A percentile compares a stretch with the other conserved stretches of the same genome.
Evolutionary conservation across 2,329 filamentous ascomycete genomes (phyloP).

Genomic region (Fusarium sp.): DNA sequence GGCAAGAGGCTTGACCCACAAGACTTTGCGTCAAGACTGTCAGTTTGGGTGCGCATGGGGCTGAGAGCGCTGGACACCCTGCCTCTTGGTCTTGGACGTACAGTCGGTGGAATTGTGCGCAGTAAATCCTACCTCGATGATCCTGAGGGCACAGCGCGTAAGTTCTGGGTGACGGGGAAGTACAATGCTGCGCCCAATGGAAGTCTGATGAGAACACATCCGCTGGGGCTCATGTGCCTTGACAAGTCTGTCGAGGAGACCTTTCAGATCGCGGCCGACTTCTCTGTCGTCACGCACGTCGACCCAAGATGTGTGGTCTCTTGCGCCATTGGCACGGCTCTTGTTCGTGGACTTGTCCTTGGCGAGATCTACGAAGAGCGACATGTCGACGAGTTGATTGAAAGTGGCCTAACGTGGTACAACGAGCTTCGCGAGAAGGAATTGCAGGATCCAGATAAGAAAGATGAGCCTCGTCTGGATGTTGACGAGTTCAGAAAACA

Average conservation of each 20-base stretch:
- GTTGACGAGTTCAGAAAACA: constrained; percentile 56
- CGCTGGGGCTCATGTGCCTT: constrained; percentile 61
- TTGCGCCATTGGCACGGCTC: constrained; percentile 59
- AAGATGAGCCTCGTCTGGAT: constrained; percentile 52
- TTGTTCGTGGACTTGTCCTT: constrained; percentile 59
- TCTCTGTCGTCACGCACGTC: constrained; percentile 61
- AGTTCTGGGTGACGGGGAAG: constrained; percentile 55
- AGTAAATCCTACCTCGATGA: constrained; percentile 53
- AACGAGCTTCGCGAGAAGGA: constrained; percentile 32
- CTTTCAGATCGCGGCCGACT: constrained; percentile 56
- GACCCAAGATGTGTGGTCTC: constrained; percentile 64
- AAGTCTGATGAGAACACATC: constrained; percentile 65
- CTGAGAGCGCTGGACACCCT: constrained; percentile 59
- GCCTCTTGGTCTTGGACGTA: constrained; percentile 61
- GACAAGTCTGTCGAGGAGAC: constrained; percentile 55
- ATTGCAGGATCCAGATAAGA: constrained; percentile 39
- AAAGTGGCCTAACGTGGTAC: constrained; percentile 56
- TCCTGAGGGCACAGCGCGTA: constrained; percentile 54
- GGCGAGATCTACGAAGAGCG: constrained; percentile 56
- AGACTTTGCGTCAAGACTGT: constrained; percentile 59
- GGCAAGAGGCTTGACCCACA: constrained; percentile 51
- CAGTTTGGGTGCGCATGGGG: constrained; percentile 61
- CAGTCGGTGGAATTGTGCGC: constrained; percentile 59
- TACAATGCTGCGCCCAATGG: constrained; percentile 62
- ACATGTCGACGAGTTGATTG: constrained; percentile 57